Base-by-base conservation (phyloP, 2,329 filamentous ascomycete genomes). In the Fusarium haematococcum region DNA sequence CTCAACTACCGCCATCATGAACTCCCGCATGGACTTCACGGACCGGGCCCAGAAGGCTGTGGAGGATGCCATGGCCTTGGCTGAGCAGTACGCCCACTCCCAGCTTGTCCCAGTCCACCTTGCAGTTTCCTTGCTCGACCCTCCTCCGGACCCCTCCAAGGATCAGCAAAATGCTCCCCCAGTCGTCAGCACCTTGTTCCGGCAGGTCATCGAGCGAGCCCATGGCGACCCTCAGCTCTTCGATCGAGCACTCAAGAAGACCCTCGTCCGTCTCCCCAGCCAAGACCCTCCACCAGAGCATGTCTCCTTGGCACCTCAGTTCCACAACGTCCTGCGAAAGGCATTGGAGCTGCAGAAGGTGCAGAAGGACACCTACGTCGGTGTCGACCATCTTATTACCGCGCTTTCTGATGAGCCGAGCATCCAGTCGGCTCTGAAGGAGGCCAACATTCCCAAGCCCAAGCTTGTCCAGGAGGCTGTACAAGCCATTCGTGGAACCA, bases 281-380 rank as follows among this genome's bases (percentile, higher is more conserved):
- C 97, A 99, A 85, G 95, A 98, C 77, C 97, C 97, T 16, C 95
- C 97, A 14, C 97, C 97, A 70, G 96, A 98, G 81, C 91, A 93
- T 77, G 92, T 97, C 66, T 91, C 94, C 64, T 91, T 97, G 78
- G 92, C 95, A 13, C 95, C 95, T 1, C 88, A 91, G 10, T 95
- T 98, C 84, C 91, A 92, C 72, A 94, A 93, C 77, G 90, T 98
- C 67, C 88, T 99, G 61, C 91, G 95, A 77, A 91, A 94, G 76
- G 95, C 97, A 3, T 92, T 94, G 82, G 95, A 98, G 35, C 84
- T 99, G 64, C 96, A 97, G 78, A 98, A 97, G 85, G 95, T 95
- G n/a, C 97, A 99, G 80, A 98, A 98, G 79, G 97, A 99, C 82
- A 94, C 91, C 75, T 99, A 92, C 83, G 94, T 99, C 74, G 97